Evolutionary conservation across 176 grass and related monocot species (phyloP), one percentile per base, ranked within the genome.

Genomic region (Eragrostis curvula): DNA sequence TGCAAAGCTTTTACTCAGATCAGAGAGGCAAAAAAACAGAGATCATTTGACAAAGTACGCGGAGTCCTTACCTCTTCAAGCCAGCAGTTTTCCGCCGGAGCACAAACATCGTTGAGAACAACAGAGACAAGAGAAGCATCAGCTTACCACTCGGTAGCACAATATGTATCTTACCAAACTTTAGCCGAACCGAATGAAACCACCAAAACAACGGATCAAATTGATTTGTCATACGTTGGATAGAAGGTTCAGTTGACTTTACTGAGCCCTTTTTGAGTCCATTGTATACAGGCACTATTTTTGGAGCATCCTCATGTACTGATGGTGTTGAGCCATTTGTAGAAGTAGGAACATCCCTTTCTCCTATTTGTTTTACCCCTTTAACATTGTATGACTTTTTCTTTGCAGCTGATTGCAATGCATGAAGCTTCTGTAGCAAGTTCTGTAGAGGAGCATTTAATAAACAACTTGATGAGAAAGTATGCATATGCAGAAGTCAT

Each of bases 121-220:
- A 41, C 69, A 98, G 73, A 3, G 86, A 85, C 28, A 95, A 83
- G 9, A 95, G 59, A 24, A 95, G 68, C 86, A 95, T 77, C 11
- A 84, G 21, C 50, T 91, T 98, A 41, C 90, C 88, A 55, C 84
- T 81, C 24, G 88, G 90, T 56, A 98, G 50, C 45, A 93, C 88
- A 48, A 95, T 82, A 62, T 95, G 87, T 12, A 90, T 12, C 48
- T 87, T 91, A 20, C 90, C 93, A 60, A 98, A 25, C 29, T 90
- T 98, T 14, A 95, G 49, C 57, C 80, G 91, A 29, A 93, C 68
- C 0, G 96, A 89, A 52, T 86, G 89, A 47, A 95, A 95, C 96
- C 96, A 98, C 90, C 90, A 90, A 56, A 93, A 81, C 10, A 86
- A 74, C 5, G 86, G 90, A 78, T 92, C 58, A 53, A 93, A 71